Percentiles rank a stretch among this genome's conserved stretches.
phyloP scores from a whole-genome alignment of 164 flowering plant genomes.

The Annona squamosa region DNA sequence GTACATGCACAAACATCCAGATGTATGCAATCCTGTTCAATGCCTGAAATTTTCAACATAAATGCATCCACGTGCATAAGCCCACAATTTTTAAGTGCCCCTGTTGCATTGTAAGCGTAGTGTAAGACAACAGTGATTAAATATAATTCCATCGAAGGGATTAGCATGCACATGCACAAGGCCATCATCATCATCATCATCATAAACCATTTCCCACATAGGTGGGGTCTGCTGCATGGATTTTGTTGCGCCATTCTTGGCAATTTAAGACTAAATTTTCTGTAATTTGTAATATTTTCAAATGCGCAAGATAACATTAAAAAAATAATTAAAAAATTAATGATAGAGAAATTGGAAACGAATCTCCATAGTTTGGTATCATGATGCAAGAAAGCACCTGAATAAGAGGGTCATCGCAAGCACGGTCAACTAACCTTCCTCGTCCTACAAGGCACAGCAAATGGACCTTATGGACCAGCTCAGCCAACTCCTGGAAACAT shows the following conservation, averaged over 20 bases:
- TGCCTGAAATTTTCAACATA: not conserved
- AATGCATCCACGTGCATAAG: not conserved
- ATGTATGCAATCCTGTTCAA: not conserved
- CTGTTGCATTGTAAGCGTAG: no score
- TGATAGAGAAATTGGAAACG: not conserved
- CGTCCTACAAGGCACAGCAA: conserved; percentile 84
- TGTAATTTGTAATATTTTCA: no score
- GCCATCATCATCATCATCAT: no score
- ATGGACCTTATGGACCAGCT: conserved; percentile 84
- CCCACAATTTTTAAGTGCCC: not conserved
- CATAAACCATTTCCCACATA: no score
- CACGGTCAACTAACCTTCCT: conserved; percentile 76
- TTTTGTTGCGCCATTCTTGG: no score
- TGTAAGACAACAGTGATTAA: not conserved
- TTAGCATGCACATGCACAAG: no score
- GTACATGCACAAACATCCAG: not conserved
- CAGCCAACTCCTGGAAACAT: conserved; percentile 64
- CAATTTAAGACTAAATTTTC: no score
- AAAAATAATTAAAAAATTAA: no score
- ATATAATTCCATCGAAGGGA: no score
- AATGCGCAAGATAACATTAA: no score
- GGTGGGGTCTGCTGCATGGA: no score
- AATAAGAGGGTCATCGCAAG: conserved; percentile 84
- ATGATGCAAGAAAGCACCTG: conserved; percentile 46
- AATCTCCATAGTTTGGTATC: not conserved